A percentile compares a stretch with the other conserved stretches of the same genome.
Evolutionary conservation across 2,329 filamentous ascomycete genomes (phyloP).

Genomic region (Fusarium mundagurra): DNA sequence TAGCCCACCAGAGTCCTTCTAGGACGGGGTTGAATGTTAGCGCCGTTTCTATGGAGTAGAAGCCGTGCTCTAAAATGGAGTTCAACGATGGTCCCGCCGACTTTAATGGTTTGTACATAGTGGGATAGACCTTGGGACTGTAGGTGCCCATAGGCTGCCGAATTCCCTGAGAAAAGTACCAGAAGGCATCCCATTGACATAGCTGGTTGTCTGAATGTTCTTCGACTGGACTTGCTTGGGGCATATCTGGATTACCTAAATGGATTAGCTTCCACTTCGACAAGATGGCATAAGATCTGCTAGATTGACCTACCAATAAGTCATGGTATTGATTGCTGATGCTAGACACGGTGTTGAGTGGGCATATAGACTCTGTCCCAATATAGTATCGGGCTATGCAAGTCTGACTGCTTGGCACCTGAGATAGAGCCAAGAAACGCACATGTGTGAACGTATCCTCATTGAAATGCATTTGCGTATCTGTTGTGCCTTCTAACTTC

Average conservation of each 20-base stretch:
- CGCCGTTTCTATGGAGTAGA: background rate
- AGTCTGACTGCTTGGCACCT: slow-evolving; percentile 13
- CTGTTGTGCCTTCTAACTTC: background rate
- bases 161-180: background rate
- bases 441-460: background rate
- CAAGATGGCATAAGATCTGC: background rate
- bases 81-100: background rate
- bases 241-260: background rate
- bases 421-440: slow-evolving; percentile 4
- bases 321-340: background rate
- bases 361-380: background rate
- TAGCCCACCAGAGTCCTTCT: background rate
- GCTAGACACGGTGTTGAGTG: background rate
- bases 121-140: background rate
- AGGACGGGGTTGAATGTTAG: background rate
- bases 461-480: slow-evolving; percentile 4
- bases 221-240: slow-evolving; percentile 18
- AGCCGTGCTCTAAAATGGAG: background rate
- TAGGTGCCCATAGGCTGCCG: background rate
- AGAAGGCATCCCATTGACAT: background rate
- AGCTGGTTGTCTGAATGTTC: background rate
- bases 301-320: background rate
- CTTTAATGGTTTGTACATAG: slow-evolving; percentile 8
- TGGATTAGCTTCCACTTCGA: background rate
- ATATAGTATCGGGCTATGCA: background rate